These are phyloP conservation scores for Laburnicola sp. DNA, from an alignment of 2,329 filamentous ascomycete species.

Conservation along the genomic window DNA sequence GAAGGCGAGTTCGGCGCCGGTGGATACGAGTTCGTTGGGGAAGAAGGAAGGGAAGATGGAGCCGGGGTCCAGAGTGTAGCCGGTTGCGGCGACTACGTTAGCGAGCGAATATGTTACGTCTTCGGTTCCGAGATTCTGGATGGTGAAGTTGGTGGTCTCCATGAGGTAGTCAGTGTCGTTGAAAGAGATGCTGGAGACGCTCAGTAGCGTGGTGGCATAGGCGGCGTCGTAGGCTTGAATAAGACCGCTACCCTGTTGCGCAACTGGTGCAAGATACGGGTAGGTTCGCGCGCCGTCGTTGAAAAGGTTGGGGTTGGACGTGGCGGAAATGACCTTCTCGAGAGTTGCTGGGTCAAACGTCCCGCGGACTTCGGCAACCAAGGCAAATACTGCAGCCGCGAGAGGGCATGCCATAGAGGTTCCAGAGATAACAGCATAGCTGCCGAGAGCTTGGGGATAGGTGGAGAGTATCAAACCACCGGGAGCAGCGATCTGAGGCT, in stretches of 20 bases:
- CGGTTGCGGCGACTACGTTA: conserved; percentile 10
- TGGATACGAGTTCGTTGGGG: conserved; percentile 5
- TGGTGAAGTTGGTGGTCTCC: conserved; percentile 20
- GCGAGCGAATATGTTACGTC: conserved; percentile 11
- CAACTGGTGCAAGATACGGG: conserved; percentile 14
- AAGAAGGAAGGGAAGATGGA: conserved; percentile 16
- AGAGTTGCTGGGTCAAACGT: conserved; percentile 9
- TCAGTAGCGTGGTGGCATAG: conserved; percentile 11
- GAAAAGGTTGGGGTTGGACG: conserved; percentile 16
- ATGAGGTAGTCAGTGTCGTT: conserved; percentile 25
- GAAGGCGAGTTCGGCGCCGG: conserved; percentile 21
- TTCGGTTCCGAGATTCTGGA: conserved; percentile 13
- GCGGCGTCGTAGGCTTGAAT: conserved; percentile 17
- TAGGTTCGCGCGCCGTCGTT: conserved; percentile 7
- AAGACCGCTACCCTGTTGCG: conserved; percentile 20
- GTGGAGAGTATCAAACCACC: conserved; percentile 63
- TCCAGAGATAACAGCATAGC: conserved; percentile 57
- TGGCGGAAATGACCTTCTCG: conserved; percentile 13
- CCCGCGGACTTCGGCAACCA: conserved; percentile 15
- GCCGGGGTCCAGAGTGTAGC: conserved; percentile 15
- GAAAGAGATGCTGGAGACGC: conserved; percentile 15
- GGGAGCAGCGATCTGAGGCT: conserved; percentile 60
- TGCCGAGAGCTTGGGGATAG: conserved; percentile 49
- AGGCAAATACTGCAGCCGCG: conserved; percentile 15
- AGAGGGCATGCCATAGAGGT: conserved; percentile 57